Evolutionary conservation across 1,284 basidiomycete species (phyloP), one percentile per base, ranked within the genome.

Genomic region (Cryptococcus deneoformans): DNA sequence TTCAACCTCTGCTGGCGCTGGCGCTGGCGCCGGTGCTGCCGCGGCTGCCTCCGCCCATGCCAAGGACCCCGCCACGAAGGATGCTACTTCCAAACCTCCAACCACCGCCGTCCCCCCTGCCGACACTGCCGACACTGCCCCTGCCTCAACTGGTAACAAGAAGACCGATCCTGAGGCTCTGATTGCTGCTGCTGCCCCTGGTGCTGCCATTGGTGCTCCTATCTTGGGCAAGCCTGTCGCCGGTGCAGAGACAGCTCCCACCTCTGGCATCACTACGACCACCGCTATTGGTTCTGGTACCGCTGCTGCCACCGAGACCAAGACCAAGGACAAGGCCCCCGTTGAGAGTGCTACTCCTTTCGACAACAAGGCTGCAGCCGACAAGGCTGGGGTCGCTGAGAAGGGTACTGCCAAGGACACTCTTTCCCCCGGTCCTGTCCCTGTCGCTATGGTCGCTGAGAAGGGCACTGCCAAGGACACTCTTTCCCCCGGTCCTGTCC

Each of bases 151-250:
- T 6, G 37, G 43, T 3, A 50, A 53, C 14, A 35, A 52, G 42
- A 56, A 56, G 47, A 64, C 65, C 47, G 58, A 62, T 58, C 62
- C 67, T 38, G 54, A 53, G 20, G 62, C 58, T 39, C 54, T 69
- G 8, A 54, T 68, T 46, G 67, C 70, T 46, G 58, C 67, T 8
- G 56, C 61, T 9, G 71, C 67, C 14, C 70, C 69, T 35, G 55
- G 59, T 35, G 54, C 69, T 16, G 63, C 67, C 6, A 60, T 55
- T 5, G 62, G 59, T 44, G 57, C 60, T 38, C 36, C 58, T 44
- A 48, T 55, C 24, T 40, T 60, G 12, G 61, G 61, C 8, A 50
- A 50, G 16, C 35, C 52, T 37, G 16, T 38, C 43, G 12, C 14
- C 34, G n/a, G 42, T 24, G 24, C 35, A 11, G 37, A n/a, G 35